Conservation (phyloP, 2,329 filamentous ascomycete species). For the Aspergillus ochraceus region DNA sequence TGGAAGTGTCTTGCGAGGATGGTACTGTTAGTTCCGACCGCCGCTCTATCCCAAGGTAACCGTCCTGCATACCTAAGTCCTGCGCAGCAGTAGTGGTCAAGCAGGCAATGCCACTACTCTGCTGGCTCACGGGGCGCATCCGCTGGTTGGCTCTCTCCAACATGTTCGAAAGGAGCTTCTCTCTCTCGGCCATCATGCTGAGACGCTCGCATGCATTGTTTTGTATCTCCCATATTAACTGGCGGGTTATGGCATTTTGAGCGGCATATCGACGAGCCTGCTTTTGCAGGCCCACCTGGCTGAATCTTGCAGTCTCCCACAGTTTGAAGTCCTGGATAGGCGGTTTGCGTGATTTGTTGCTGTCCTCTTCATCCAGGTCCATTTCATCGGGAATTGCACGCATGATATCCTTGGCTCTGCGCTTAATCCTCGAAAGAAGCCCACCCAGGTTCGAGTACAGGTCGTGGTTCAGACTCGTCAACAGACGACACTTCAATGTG, state of each 20-base stretch:
- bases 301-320: constrained; percentile 33
- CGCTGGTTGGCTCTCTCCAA: constrained; percentile 25
- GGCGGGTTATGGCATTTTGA: constrained; percentile 37
- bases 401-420: constrained; percentile 21
- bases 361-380: constrained; percentile 26
- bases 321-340: constrained; percentile 23
- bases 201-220: constrained; percentile 31
- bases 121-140: constrained; percentile 24
- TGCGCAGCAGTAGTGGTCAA: constrained; percentile 31
- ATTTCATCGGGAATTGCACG: constrained; percentile 20
- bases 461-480: constrained; percentile 38
- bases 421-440: constrained; percentile 32
- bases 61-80: constrained; percentile 29
- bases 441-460: constrained; percentile 34
- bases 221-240: constrained; percentile 40
- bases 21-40: constrained; percentile 15
- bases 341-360: constrained; percentile 10
- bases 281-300: constrained; percentile 33
- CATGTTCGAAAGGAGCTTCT: constrained; percentile 28
- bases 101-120: constrained; percentile 32
- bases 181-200: constrained; percentile 25
- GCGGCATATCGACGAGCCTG: constrained; percentile 32
- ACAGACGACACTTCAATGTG: constrained; percentile 33
- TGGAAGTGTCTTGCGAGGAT: constrained; percentile 23
- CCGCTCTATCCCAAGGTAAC: constrained; percentile 7